Base-by-base conservation (phyloP, 257 asterid genomes). In the Craterostigma plantagineum region DNA sequence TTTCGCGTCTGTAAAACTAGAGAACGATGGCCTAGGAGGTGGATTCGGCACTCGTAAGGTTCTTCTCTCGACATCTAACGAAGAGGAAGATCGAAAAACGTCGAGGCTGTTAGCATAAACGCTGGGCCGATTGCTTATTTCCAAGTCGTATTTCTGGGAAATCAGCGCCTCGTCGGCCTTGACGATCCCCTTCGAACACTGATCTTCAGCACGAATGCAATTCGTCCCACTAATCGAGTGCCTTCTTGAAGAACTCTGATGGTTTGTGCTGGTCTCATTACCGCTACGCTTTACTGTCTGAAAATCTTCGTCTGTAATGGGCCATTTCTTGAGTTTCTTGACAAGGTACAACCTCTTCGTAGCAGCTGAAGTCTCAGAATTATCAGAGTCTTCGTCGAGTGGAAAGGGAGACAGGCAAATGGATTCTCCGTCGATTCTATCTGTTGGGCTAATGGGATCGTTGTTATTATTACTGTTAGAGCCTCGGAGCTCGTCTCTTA, bases 171-270 rank as follows among this genome's bases (percentile, higher is more conserved):
- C n/a, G n/a, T n/a, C 67, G 55, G 62, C 72, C 61, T 74, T 84
- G 10, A 63, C 80, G 16, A 50, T 67, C 41, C 77, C 96, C 62
- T 67, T 77, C 43, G 81, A 63, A 58, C 80, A 66, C 38, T 57
- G 12, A 60, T 75, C 91, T 38, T 77, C 79, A 9, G 66, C 59
- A 52, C 59, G 63, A 6, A n/a, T n/a, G n/a, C n/a, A n/a, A n/a
- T n/a, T n/a, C n/a, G 79, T 59, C 51, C 92, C 96, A 43, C 92
- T 75, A 14, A 85, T 77, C 4, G 96, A 85, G 63, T 85, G 96
- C 56, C 96, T 63, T 49, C 94, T 42, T 14, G 64, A 62, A 14
- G 69, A 56, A 52, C 67, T 49, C 41, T 69, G 60, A 14, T 63
- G 56, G 18, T 12, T 4, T 4, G 13, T 39, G 13, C 4, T 7